phyloP scores from a whole-genome alignment of 768 basidiomycete genomes.

The Holtermanniella nyarrowii region DNA sequence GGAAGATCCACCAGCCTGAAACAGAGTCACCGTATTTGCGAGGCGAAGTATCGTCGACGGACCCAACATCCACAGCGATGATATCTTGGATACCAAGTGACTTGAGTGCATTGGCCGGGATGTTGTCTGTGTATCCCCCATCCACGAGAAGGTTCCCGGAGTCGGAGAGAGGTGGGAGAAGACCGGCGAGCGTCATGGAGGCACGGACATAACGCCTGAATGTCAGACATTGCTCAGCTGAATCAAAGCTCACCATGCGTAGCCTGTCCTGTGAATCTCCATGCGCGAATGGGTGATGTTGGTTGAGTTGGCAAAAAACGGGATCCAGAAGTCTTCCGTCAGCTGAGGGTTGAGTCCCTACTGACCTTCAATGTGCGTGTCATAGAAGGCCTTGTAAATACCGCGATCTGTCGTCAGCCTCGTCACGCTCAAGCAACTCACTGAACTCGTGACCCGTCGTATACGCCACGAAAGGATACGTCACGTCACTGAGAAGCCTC shows the following conservation, averaged over 20 bases:
- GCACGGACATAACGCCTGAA: slow-evolving; percentile 53
- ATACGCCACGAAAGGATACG: slow-evolving; percentile 83
- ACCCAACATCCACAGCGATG: slow-evolving; percentile 84
- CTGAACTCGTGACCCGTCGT: slow-evolving; percentile 55
- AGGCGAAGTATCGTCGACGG: slow-evolving; percentile 91
- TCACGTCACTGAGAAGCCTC: slow-evolving; percentile 87
- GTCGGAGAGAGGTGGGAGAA: slow-evolving; percentile 88
- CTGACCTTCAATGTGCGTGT: slow-evolving; percentile 56
- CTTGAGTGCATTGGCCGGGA: slow-evolving; percentile 78
- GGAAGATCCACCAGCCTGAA: slow-evolving; percentile 88
- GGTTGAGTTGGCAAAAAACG: slow-evolving; percentile 94
- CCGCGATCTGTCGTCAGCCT: slow-evolving; percentile 3
- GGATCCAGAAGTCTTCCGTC: slow-evolving; percentile 81
- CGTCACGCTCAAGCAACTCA: slow-evolving; percentile 9
- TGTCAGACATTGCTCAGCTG: slow-evolving; percentile 36
- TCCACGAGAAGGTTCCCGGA: slow-evolving; percentile 57
- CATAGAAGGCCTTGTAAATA: slow-evolving; percentile 67
- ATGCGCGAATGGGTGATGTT: slow-evolving; percentile 92
- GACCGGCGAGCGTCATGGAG: slow-evolving; percentile 92
- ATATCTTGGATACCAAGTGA: slow-evolving; percentile 81
- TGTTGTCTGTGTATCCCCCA: slow-evolving; percentile 42
- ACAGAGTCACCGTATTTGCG: slow-evolving; percentile 89
- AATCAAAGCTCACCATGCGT: slow-evolving; percentile 65
- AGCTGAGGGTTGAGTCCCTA: neutral
- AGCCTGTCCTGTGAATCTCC: slow-evolving; percentile 97